Base-by-base conservation (phyloP, 805 yeast species). In the Lipomyces lipofer region DNA sequence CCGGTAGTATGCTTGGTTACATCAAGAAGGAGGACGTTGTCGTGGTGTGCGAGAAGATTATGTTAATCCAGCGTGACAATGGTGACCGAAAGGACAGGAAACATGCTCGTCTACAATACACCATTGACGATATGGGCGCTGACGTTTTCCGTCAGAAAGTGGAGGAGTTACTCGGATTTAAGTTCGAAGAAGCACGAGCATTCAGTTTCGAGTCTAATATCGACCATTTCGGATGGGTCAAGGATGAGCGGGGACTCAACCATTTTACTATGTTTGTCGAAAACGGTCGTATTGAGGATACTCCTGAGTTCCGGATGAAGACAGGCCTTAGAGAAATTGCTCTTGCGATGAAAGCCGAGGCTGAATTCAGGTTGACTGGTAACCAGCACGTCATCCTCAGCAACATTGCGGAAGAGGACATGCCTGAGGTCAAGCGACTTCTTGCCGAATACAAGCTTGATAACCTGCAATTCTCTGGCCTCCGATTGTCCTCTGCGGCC, bases 11-110 rank as follows among this genome's bases (percentile, higher is more conserved):
- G 73, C 79, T 92, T 62, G 98, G 98, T 27, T 92, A 75, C 67
- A 82, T 84, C 46, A 61, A 81, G 4, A 76, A 76, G 57, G 91
- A 84, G 47, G 80, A 89, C 69, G 78, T 88, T 47, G 83, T 82
- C 58, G 72, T 79, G 48, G 96, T 85, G 21, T 88, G 96, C 71
- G 97, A 92, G 72, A 88, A 88, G 76, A 79, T 92, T 63, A 85
- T 92, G 94, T 75, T 90, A 62, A 90, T 92, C 39, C 98, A 92
- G 78, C 83, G 97, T 72, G 98, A 92, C 71, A 73, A 80, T 67
- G 98, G 98, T 75, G 96, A 90, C 73, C 86, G 98, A 76, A 81
- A 83, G 68, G 90, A 92, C 78, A 88, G 98, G 79, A 92, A 92
- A 74, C 97, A 92, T 68, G 98, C 97, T 43, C 85, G 98, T 75